These are phyloP conservation scores for Annona squamosa DNA, from an alignment of 164 flowering plant genomes.

Conservation along the genomic window DNA sequence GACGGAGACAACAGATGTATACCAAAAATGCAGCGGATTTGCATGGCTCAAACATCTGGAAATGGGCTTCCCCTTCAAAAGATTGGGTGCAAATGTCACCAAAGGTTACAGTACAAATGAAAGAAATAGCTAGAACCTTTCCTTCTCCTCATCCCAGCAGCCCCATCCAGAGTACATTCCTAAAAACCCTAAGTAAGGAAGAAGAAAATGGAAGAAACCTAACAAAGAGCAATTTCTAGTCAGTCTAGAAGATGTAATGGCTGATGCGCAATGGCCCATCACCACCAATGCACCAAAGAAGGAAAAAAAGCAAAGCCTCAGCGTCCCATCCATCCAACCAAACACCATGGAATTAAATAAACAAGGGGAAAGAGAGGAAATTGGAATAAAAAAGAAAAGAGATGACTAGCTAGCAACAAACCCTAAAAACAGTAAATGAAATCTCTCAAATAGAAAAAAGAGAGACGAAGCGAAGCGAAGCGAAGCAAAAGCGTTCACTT, in stretches of 20 bases:
- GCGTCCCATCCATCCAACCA: background rate
- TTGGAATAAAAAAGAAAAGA: background rate
- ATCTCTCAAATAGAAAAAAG: background rate
- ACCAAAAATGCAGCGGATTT: conserved; percentile 12
- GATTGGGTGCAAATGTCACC: background rate
- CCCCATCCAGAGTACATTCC: no score
- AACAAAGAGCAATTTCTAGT: background rate
- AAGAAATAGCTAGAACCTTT: background rate
- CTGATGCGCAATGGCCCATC: conserved; percentile 22
- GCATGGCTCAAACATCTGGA: conserved; percentile 26
- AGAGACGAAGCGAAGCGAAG: background rate
- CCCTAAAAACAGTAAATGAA: background rate
- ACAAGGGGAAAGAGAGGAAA: background rate
- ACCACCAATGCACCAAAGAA: conserved; percentile 5
- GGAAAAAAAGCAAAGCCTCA: background rate
- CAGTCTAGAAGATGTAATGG: background rate
- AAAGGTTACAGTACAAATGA: background rate
- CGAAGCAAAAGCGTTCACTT: background rate
- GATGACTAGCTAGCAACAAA: conserved; percentile 1
- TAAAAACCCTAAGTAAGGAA: background rate
- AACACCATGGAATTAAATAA: background rate
- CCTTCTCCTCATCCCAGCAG: no score
- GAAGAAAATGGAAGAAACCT: background rate
- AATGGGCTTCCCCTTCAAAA: conserved; percentile 9
- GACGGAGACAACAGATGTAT: conserved; percentile 21